Base-by-base conservation (phyloP, 1,284 basidiomycete species). In the Pholiota adiposa region DNA sequence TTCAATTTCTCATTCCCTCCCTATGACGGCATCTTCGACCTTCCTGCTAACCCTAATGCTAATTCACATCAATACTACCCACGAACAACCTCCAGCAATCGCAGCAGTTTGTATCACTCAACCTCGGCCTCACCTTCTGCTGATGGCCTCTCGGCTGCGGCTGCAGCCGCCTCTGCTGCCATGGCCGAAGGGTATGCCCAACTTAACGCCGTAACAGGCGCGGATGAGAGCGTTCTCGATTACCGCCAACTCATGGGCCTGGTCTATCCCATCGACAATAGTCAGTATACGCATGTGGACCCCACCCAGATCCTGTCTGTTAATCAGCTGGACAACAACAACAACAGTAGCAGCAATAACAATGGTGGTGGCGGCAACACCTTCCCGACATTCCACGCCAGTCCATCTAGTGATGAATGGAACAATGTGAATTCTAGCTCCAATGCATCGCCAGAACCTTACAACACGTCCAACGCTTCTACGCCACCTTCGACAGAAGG, bases 361-460 rank as follows among this genome's bases (percentile, higher is more conserved):
- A 64, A 63, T 27, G 74, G 75, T 54, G 72, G 77, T 52, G 40
- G n/a, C 23, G n/a, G 48, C 40, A 41, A 50, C 40, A 29, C 49
- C 18, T 81, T 79, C 65, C 74, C 78, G 51, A 79, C 77, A 56
- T 85, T 86, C 75, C 89, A 91, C 70, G 77, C 88, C 19, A 93
- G 90, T 69, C 91, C 90, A 6, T 89, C 88, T 23, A 92, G 90
- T 72, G 91, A 92, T 70, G 87, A 85, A 3, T 92, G 90, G 90
- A 84, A 82, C 49, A 87, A 85, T 67, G 76, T 86, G 51, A 80
- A 77, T 60, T 82, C 86, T 14, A 90, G 89, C 67, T 82, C 86
- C 36, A 86, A 85, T 46, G 88, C 89, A 19, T 89, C 88, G 36
- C 90, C 91, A n/a, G 90, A 93, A 67, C 88, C 90, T 38, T 84